Conservation (phyloP, 805 yeast species). For the Teunomyces aglyptinius region DNA sequence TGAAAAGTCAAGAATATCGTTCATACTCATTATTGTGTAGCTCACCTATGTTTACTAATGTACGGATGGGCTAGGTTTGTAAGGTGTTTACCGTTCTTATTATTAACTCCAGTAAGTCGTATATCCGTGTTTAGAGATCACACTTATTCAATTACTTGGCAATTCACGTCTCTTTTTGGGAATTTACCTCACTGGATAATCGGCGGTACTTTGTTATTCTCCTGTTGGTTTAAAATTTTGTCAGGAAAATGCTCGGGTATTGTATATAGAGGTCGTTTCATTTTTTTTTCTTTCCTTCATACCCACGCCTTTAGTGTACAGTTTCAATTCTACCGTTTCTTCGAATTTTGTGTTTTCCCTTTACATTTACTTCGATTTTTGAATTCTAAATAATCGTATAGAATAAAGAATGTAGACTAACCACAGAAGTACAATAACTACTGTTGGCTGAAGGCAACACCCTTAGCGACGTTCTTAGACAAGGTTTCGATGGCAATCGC, state of each 20-base stretch:
- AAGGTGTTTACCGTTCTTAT: background rate
- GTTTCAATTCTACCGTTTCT: background rate
- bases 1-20: constrained; percentile 80
- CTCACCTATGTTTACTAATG: constrained; percentile 1
- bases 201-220: constrained; percentile 1
- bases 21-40: constrained; percentile 50
- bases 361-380: too few species aligned
- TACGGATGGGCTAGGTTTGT: background rate
- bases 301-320: background rate
- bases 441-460: constrained; percentile 45
- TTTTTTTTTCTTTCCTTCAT: background rate
- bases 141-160: constrained; percentile 2
- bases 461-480: constrained; percentile 56
- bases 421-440: constrained; percentile 2
- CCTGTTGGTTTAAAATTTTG: constrained; percentile 2
- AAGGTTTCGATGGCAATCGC: constrained; percentile 54
- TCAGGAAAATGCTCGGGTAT: background rate
- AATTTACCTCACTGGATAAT: background rate
- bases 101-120: background rate
- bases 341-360: too few species aligned
- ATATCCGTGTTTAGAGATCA: background rate
- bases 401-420: background rate
- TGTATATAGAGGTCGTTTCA: background rate
- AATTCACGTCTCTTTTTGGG: background rate
- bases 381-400: too few species aligned